Conservation (phyloP, 2,329 filamentous ascomycete species). For the Sporothrix mexicana region DNA sequence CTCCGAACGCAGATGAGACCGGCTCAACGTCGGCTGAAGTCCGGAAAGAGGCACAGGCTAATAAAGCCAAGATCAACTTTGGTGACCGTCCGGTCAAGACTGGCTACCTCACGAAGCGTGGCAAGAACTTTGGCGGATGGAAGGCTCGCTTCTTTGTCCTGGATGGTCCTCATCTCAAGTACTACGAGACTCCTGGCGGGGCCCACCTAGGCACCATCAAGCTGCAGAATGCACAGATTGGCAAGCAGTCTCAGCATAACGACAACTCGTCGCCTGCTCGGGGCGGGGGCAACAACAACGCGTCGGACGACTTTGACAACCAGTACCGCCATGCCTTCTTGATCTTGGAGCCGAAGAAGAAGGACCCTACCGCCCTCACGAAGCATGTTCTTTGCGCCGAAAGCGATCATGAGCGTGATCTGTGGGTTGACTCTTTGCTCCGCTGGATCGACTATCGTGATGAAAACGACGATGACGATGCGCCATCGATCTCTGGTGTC, state of each 20-base stretch:
- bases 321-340: constrained; percentile 97
- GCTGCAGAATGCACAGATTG: constrained; percentile 87
- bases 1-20: constrained; percentile 65
- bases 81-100: constrained; percentile 75
- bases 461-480: constrained; percentile 59
- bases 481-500: constrained; percentile 2
- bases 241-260: constrained; percentile 78
- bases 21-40: constrained; percentile 46
- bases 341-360: constrained; percentile 93
- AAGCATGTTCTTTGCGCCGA: constrained; percentile 96
- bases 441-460: constrained; percentile 84
- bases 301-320: constrained; percentile 79
- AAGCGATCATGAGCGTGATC: constrained; percentile 88
- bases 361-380: constrained; percentile 85
- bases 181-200: constrained; percentile 90
- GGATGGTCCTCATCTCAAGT: constrained; percentile 72
- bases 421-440: constrained; percentile 89
- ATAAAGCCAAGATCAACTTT: constrained; percentile 56
- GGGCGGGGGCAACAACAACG: constrained; percentile 37
- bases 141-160: constrained; percentile 76
- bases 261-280: constrained; percentile 68
- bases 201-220: constrained; percentile 93
- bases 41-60: constrained; percentile 42
- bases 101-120: constrained; percentile 93
- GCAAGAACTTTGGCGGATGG: constrained; percentile 99